phyloP scores from a whole-genome alignment of 257 asterid genomes.

The Echium plantagineum region DNA sequence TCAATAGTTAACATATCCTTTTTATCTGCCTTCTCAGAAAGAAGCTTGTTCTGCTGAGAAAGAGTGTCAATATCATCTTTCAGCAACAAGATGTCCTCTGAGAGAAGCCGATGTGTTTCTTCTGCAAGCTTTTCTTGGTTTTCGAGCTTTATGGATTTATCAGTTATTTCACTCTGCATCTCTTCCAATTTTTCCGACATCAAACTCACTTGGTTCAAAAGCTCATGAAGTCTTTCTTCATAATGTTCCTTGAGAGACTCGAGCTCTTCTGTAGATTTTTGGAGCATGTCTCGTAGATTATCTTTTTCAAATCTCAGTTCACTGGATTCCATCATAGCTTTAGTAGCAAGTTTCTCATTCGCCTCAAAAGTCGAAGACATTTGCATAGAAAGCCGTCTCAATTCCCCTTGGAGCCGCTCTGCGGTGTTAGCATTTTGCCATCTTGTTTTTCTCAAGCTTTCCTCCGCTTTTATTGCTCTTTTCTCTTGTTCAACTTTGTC shows the following conservation, averaged over 20 bases:
- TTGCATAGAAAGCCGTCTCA: conserved; percentile 62
- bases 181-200: conserved; percentile 30
- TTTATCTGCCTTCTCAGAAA: conserved; percentile 28
- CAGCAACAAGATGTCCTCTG: conserved; percentile 41
- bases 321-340: conserved; percentile 69
- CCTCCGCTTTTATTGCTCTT: conserved; percentile 88
- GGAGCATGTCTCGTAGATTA: conserved; percentile 49
- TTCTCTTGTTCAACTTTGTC: conserved; percentile 83
- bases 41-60: conserved; percentile 19
- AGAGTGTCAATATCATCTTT: conserved; percentile 35
- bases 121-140: conserved; percentile 35
- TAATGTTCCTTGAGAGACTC: conserved; percentile 25
- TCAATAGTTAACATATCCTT: conserved; percentile 32
- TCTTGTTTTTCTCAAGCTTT: conserved; percentile 60
- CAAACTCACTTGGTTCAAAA: conserved; percentile 28
- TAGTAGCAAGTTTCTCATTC: conserved; percentile 72
- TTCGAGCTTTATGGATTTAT: conserved; percentile 29
- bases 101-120: conserved; percentile 27
- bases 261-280: conserved; percentile 47
- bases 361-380: conserved; percentile 74
- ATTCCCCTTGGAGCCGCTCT: conserved; percentile 77
- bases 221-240: conserved; percentile 42
- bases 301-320: conserved; percentile 53
- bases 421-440: conserved; percentile 71
- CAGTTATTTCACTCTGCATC: conserved; percentile 44